These are phyloP conservation scores for Kuraishia capsulata DNA, from an alignment of 805 yeast species.

Conservation along the genomic window DNA sequence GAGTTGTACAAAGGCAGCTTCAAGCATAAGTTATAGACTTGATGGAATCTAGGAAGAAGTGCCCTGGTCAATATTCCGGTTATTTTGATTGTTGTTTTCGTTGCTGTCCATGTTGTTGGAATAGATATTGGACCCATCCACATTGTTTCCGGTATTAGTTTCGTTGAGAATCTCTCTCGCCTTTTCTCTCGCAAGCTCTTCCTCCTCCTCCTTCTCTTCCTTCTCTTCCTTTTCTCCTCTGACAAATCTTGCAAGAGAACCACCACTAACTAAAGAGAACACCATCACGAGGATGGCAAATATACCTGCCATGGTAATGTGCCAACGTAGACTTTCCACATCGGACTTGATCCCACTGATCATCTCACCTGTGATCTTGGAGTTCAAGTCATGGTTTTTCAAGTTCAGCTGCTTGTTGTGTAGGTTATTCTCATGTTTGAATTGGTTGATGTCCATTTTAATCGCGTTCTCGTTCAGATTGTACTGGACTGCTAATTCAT, in stretches of 20 bases:
- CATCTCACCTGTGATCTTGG: conserved; percentile 75
- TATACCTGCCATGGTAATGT: conserved; percentile 81
- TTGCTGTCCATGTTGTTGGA: neutral
- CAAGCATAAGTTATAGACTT: conserved; percentile 54
- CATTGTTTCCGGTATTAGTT: too few relatives aligned
- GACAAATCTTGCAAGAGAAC: conserved; percentile 14
- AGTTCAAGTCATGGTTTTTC: conserved; percentile 72
- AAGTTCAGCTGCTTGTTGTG: conserved; percentile 60
- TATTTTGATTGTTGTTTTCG: neutral
- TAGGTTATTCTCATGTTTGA: conserved; percentile 74
- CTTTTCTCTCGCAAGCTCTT: neutral
- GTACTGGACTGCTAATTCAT: conserved; percentile 61
- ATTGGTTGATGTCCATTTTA: conserved; percentile 78
- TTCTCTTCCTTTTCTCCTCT: neutral
- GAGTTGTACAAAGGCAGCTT: conserved; percentile 39
- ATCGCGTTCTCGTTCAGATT: conserved; percentile 60
- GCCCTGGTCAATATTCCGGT: too few relatives aligned
- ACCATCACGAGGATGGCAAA: conserved; percentile 64
- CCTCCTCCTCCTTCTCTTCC: neutral
- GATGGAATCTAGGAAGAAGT: too few relatives aligned
- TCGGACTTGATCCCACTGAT: conserved; percentile 77
- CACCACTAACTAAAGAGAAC: conserved; percentile 48
- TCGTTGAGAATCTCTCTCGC: too few relatives aligned
- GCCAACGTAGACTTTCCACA: conserved; percentile 88
- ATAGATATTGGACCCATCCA: neutral